These are phyloP conservation scores for Alternaria atra DNA, from an alignment of 2,329 filamentous ascomycete genomes.

Conservation along the genomic window DNA sequence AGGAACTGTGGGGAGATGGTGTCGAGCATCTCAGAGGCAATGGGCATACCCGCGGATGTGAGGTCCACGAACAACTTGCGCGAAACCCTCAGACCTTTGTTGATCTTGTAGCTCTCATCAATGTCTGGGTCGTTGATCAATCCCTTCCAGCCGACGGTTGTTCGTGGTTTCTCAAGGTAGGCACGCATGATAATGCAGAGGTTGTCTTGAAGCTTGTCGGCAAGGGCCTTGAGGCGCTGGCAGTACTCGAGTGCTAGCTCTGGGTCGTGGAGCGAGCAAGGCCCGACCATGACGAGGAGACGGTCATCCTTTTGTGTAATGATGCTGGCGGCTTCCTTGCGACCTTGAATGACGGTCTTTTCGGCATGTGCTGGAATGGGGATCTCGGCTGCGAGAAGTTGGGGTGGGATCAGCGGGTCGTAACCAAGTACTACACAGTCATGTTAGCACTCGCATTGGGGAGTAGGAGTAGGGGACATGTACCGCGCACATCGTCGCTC, in stretches of 20 bases:
- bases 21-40: slow-evolving; percentile 97
- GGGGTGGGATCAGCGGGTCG: slow-evolving; percentile 90
- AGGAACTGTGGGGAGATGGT: slow-evolving; percentile 99
- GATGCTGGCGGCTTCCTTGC: slow-evolving; percentile 74
- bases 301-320: slow-evolving; percentile 83
- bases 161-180: slow-evolving; percentile 98
- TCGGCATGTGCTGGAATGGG: slow-evolving; percentile 69
- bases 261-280: slow-evolving; percentile 97
- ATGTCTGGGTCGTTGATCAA: slow-evolving; percentile 99
- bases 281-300: slow-evolving; percentile 91
- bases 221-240: slow-evolving; percentile 75
- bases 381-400: slow-evolving; percentile 86
- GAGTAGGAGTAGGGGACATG: background rate
- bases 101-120: slow-evolving; percentile 97
- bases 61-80: slow-evolving; percentile 93
- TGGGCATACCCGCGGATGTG: slow-evolving; percentile 86
- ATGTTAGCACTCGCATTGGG: slow-evolving; percentile 21
- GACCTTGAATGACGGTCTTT: slow-evolving; percentile 75
- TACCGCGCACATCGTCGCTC: slow-evolving; percentile 64
- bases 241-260: slow-evolving; percentile 88
- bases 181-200: slow-evolving; percentile 96
- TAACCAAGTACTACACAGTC: slow-evolving; percentile 79
- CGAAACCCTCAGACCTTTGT: slow-evolving; percentile 94
- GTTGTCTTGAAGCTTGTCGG: slow-evolving; percentile 82
- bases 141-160: slow-evolving; percentile 98